These are phyloP conservation scores for Eimeria sp. DNA, from an alignment of 169 alveolate genomes.

Conservation along the genomic window DNA sequence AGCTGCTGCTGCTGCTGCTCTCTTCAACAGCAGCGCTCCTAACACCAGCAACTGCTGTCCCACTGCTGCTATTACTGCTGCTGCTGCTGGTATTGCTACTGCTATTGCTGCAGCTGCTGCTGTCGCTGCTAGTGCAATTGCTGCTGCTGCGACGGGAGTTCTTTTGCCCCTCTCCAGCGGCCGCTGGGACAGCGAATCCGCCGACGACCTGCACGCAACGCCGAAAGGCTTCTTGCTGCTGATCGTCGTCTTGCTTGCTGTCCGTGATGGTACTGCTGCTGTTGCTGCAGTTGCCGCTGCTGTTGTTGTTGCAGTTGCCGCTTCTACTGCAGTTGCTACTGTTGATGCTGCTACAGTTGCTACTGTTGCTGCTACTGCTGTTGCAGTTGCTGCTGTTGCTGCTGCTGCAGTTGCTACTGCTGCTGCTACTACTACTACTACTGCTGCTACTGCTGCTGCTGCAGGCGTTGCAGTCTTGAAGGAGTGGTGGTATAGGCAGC, in stretches of 20 bases:
- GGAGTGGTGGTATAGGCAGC: constrained; percentile 8
- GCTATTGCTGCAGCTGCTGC: background rate
- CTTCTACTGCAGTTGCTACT: background rate
- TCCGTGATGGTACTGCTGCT: background rate
- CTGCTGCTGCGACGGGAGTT: constrained; percentile 1
- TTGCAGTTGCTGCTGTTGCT: background rate
- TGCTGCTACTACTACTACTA: background rate
- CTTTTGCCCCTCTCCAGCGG: background rate
- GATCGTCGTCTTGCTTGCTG: background rate
- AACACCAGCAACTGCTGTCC: background rate
- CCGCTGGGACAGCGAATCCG: constrained; percentile 16
- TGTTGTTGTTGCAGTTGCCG: background rate
- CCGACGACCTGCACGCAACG: constrained; percentile 42
- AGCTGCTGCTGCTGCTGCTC: constrained; percentile 5
- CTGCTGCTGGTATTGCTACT: constrained; percentile 2
- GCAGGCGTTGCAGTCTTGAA: background rate
- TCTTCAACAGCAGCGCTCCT: constrained; percentile 3
- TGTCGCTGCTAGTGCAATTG: background rate
- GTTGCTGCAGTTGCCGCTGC: background rate
- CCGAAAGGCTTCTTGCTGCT: background rate
- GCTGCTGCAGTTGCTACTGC: constrained; percentile 19
- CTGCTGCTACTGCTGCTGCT: background rate
- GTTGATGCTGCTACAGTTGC: background rate
- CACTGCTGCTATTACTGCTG: background rate
- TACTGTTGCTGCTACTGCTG: background rate